Evolutionary conservation across 805 yeast species (phyloP).

Genomic region (Sugiyamaella americana): DNA sequence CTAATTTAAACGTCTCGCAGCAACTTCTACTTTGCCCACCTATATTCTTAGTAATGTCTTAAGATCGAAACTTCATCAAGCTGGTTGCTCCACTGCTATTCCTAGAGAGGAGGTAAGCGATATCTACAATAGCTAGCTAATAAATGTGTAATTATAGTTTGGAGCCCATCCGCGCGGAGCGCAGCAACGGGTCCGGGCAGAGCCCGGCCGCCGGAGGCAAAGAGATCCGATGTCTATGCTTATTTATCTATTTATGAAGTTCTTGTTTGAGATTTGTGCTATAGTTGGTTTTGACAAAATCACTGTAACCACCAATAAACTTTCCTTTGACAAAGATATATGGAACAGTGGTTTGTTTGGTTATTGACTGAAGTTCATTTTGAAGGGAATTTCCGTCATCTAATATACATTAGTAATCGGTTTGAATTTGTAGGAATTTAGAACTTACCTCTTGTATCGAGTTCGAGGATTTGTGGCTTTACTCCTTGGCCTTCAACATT

Average conservation of each 20-base stretch:
- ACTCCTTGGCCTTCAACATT: slow-evolving; percentile 36
- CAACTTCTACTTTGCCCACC: too few relatives aligned
- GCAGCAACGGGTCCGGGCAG: not conserved
- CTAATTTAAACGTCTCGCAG: too few relatives aligned
- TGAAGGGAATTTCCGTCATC: slow-evolving; percentile 80
- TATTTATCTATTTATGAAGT: not conserved
- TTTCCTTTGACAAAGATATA: slow-evolving; percentile 83
- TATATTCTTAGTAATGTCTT: too few relatives aligned
- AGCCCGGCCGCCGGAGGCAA: not conserved
- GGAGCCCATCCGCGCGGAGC: not conserved
- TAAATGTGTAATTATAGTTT: too few relatives aligned
- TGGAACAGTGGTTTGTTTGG: slow-evolving; percentile 93
- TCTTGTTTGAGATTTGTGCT: slow-evolving; percentile 6
- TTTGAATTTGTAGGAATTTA: not conserved
- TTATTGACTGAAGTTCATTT: slow-evolving; percentile 64
- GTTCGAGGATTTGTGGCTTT: slow-evolving; percentile 50
- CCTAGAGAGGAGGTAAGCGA: too few relatives aligned
- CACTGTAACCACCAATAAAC: slow-evolving; percentile 74
- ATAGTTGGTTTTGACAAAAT: slow-evolving; percentile 3
- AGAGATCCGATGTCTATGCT: not conserved
- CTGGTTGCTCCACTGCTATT: not conserved
- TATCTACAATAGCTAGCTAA: too few relatives aligned
- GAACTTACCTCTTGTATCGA: slow-evolving; percentile 35
- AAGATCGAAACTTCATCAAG: too few relatives aligned
- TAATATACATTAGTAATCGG: slow-evolving; percentile 23